Percentiles rank a stretch among this genome's conserved stretches.
Evolutionary conservation across 345 rosid genomes (phyloP).

Genomic region (Sapria himalayana): DNA sequence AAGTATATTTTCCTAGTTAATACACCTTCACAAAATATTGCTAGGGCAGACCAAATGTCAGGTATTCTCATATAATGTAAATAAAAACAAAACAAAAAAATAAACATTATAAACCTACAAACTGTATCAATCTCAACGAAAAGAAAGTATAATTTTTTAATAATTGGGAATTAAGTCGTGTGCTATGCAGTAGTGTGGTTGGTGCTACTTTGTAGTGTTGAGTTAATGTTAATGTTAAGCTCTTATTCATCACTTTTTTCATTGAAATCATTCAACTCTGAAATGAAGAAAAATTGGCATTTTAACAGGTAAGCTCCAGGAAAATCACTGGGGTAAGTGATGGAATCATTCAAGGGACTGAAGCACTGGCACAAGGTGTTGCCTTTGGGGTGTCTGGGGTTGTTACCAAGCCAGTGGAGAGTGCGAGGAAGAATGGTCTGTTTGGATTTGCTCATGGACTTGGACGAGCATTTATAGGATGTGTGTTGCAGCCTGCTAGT

Average conservation of each 20-base stretch:
- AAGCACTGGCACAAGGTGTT: slow-evolving; percentile 95
- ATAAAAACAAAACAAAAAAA: no score
- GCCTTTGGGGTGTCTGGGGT: slow-evolving; percentile 98
- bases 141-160: no score
- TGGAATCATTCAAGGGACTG: slow-evolving; percentile 87
- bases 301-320: slow-evolving; percentile 67
- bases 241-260: slow-evolving; percentile 3
- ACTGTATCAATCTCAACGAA: no score
- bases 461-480: slow-evolving; percentile 72
- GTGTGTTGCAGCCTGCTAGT: slow-evolving; percentile 77
- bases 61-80: no score
- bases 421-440: slow-evolving; percentile 73
- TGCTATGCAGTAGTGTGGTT: no score
- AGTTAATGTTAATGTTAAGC: no score
- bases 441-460: slow-evolving; percentile 91
- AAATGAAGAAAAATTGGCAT: slow-evolving; percentile 10
- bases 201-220: no score
- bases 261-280: not conserved
- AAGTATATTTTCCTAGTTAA: no score
- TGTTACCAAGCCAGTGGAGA: slow-evolving; percentile 82
- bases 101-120: no score
- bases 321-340: slow-evolving; percentile 92
- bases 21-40: no score
- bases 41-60: no score
- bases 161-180: no score